These are phyloP conservation scores for Daedalea quercina DNA, from an alignment of 768 basidiomycete genomes.

Conservation along the genomic window DNA sequence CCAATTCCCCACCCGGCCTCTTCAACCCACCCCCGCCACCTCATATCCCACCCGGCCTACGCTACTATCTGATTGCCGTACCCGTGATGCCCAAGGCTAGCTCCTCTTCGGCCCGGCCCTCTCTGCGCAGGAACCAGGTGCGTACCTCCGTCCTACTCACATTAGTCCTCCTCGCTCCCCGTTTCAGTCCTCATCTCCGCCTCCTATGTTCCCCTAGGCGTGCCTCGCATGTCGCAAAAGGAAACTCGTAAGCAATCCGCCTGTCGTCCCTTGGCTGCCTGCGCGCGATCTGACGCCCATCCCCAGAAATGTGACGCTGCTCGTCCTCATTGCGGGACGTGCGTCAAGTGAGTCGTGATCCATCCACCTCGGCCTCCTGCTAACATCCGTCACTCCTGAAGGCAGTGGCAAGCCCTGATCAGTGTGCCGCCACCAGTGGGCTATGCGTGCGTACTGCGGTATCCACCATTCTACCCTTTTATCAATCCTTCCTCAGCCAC, in stretches of 20 bases:
- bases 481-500: constrained; percentile 41
- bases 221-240: constrained; percentile 79
- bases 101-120: constrained; percentile 43
- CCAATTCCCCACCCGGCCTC: too few species aligned
- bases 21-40: too few species aligned
- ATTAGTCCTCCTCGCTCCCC: not conserved
- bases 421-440: constrained; percentile 83
- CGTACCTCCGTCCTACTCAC: too few species aligned
- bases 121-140: constrained; percentile 77
- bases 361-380: too few species aligned
- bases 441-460: constrained; percentile 59
- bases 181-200: constrained; percentile 6
- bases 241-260: constrained; percentile 59
- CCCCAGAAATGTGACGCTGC: constrained; percentile 82
- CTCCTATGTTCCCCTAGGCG: constrained; percentile 38
- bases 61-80: not conserved
- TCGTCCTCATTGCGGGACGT: constrained; percentile 80
- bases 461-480: not conserved
- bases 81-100: constrained; percentile 62
- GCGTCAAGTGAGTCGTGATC: constrained; percentile 66
- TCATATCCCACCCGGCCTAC: not conserved
- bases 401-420: constrained; percentile 76
- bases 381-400: too few species aligned
- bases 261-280: not conserved
- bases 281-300: not conserved